Percentiles rank a stretch among this genome's conserved stretches.
phyloP scores from a whole-genome alignment of 2,329 filamentous ascomycete genomes.

The Trichoderma koningiopsis region DNA sequence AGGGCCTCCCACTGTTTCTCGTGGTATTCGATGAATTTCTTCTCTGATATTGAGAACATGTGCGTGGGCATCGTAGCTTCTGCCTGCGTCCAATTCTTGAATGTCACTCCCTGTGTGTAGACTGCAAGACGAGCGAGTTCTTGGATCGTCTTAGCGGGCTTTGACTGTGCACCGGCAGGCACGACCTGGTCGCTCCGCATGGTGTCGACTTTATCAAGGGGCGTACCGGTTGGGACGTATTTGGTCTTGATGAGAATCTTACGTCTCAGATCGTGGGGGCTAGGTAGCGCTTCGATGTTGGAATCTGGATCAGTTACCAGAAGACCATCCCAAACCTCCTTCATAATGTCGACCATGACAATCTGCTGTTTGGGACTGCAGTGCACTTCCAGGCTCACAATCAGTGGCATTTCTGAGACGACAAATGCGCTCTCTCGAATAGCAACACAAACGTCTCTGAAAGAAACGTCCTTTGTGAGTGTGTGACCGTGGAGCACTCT shows the following conservation, averaged over 20 bases:
- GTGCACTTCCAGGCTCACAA: slow-evolving; percentile 93
- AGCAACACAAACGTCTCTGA: slow-evolving; percentile 80
- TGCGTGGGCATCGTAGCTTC: slow-evolving; percentile 66
- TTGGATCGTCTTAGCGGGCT: slow-evolving; percentile 68
- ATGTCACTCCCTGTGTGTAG: slow-evolving; percentile 81
- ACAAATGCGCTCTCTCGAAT: slow-evolving; percentile 80
- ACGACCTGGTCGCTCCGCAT: slow-evolving; percentile 44
- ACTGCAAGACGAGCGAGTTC: slow-evolving; percentile 75
- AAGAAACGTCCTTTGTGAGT: slow-evolving; percentile 83
- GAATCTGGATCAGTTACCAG: slow-evolving; percentile 61
- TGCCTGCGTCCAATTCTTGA: slow-evolving; percentile 75
- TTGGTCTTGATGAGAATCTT: slow-evolving; percentile 89
- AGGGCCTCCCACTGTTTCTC: slow-evolving; percentile 55
- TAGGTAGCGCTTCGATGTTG: slow-evolving; percentile 58
- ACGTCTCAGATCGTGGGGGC: slow-evolving; percentile 68
- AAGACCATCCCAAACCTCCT: slow-evolving; percentile 74
- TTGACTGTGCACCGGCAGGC: slow-evolving; percentile 41
- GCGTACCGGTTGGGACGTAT: slow-evolving; percentile 54
- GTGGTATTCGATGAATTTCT: slow-evolving; percentile 63
- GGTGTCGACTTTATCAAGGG: slow-evolving; percentile 37
- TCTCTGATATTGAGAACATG: slow-evolving; percentile 69
- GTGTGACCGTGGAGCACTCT: slow-evolving; percentile 87
- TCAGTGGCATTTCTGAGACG: slow-evolving; percentile 77
- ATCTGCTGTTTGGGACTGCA: slow-evolving; percentile 78
- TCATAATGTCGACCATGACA: slow-evolving; percentile 91